phyloP scores from a whole-genome alignment of 2,329 filamentous ascomycete species.

The Didymella lethalis region DNA sequence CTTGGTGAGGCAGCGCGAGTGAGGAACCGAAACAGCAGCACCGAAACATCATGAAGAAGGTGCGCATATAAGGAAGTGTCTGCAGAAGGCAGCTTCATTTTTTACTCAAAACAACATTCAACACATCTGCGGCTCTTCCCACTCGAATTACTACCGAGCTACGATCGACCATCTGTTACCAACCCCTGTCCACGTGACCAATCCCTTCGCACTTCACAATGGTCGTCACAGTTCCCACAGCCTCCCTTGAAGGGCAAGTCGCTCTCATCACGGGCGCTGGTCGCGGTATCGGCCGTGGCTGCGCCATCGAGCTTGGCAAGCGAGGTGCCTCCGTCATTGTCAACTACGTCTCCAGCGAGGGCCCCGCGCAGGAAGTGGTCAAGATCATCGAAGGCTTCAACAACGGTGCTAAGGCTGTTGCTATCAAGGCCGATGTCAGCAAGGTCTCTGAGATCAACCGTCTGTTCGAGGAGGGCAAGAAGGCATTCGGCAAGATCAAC shows the following conservation, averaged over 20 bases:
- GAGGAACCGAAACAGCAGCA: slow-evolving; percentile 21
- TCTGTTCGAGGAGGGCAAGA: slow-evolving; percentile 58
- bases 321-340: slow-evolving; percentile 71
- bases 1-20: slow-evolving; percentile 25
- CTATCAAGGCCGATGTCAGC: slow-evolving; percentile 67
- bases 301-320: slow-evolving; percentile 71
- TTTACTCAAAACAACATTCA: slow-evolving; percentile 13
- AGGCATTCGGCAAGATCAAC: slow-evolving; percentile 54
- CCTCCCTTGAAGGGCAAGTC: slow-evolving; percentile 61
- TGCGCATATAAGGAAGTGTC: slow-evolving; percentile 21
- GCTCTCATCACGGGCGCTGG: slow-evolving; percentile 69
- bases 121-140: not conserved
- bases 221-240: slow-evolving; percentile 56
- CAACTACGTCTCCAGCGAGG: slow-evolving; percentile 67
- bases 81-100: not conserved
- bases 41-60: slow-evolving; percentile 14
- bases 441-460: slow-evolving; percentile 65
- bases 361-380: slow-evolving; percentile 58
- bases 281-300: slow-evolving; percentile 71
- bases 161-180: slow-evolving; percentile 23
- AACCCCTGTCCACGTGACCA: slow-evolving; percentile 27
- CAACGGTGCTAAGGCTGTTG: slow-evolving; percentile 61
- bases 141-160: not conserved
- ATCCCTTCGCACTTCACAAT: slow-evolving; percentile 37
- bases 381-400: slow-evolving; percentile 56